Evolutionary conservation across 1,284 basidiomycete species (phyloP), one percentile per base, ranked within the genome.

Genomic region (Leccinum subrobustum): DNA sequence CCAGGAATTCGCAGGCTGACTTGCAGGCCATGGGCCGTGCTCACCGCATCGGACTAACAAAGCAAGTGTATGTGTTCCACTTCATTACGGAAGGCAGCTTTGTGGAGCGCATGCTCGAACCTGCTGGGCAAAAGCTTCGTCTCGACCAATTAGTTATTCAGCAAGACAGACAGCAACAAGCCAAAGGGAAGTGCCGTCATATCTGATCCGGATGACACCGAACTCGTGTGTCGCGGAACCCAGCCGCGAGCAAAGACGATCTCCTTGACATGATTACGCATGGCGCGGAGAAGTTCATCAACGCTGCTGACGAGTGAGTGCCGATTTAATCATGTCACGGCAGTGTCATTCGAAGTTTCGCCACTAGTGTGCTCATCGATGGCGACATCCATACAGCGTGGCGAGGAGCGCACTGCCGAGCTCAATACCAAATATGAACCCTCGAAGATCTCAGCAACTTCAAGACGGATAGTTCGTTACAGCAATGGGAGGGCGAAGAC

Each of bases 1-100:
- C 25, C 47, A 92, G 91, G 91, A 99, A 99, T 75, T 96, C 97
- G 1, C 96, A 99, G 77, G 96, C 96, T 4, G 97, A 99, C 80
- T 75, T 99, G 59, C 97, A 99, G 75, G 97, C 97, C 6, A 98
- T 99, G 97, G 96, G 99, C 74, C 92, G 96, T 65, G 96, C 96
- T 0, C 96, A 99, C 78, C 93, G 96, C 67, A 98, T 99, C 64
- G 96, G 96, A 2, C 97, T 98, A 78, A 98, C 93, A 55, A 98
- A 98, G 77, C 96, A 99, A 76, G 96, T 98, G 18, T 97, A 96
- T 70, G 97, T 99, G 1, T 99, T 96, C 82, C 83, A 96, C 27
- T 98, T 99, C 75, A 93, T 99, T 69, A 98, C 96, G 0, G 95
- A 98, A 73, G 90, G 91, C 56, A 96, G 95, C 54, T 95, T 99